Evolutionary conservation across 2,329 filamentous ascomycete species (phyloP), one percentile per base, ranked within the genome.

Genomic region (Exophiala calicioides): DNA sequence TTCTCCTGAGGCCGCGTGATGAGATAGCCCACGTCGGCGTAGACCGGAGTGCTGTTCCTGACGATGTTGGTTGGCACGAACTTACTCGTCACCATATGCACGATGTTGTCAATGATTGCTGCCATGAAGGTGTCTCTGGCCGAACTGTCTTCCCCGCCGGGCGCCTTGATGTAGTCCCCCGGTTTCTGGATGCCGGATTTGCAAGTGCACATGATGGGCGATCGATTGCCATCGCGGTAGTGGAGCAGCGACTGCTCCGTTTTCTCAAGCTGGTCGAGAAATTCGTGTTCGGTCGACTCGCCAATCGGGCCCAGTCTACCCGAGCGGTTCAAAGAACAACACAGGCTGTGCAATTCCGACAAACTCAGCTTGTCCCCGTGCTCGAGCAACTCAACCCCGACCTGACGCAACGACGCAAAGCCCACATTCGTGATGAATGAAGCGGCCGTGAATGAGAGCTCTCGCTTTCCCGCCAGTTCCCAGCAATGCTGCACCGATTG

Each of bases 391-490:
- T 47, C 48, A 8, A 32, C 27, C 34, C 57, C 54, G 19, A 56
- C 34, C 13, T 48, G 44, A 33, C 52, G 50, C 15, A 60, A 49
- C n/a, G 31, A 35, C 2, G 59, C 50, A 27, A 56, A 57, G n/a
- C 52, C 53, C n/a, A 54, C 55, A 37, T 59, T 56, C 9, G 58
- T 59, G 18, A 60, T 42, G 27, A 56, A 48, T 9, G 58, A 45
- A 12, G 58, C 58, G n/a, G 57, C 47, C n/a, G 52, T 29, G 20
- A 57, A 35, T 3, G 46, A 47, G 13, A 53, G 40, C 2, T 53
- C 34, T 18, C 56, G 55, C 34, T 49, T 47, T 15, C 54, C 60
- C 21, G 55, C 59, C 30, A 55, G 47, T 7, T 51, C 27, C 60
- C 61, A 63, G 16, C 44, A 51, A 19, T 36, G 31, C 13, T 48